Percentiles rank a stretch among this genome's conserved stretches.
phyloP scores from a whole-genome alignment of 2,329 filamentous ascomycete species.

The Alternaria longipes region DNA sequence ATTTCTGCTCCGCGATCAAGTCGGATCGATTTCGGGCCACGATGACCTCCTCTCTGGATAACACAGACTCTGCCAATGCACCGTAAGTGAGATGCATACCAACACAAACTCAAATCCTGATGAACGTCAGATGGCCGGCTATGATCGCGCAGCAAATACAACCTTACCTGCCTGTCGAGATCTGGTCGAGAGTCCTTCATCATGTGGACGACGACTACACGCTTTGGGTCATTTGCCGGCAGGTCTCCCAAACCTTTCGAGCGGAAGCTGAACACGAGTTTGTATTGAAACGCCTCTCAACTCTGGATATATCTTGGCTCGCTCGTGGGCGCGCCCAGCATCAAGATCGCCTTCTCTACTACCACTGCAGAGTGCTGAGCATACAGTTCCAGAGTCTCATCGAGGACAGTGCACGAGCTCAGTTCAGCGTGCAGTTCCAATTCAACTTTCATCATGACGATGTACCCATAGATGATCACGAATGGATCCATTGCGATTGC shows the following conservation, averaged over 20 bases:
- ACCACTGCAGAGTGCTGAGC: too few species aligned
- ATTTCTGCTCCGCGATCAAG: too few species aligned
- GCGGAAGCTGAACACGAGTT: slow-evolving; percentile 12
- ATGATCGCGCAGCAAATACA: not conserved
- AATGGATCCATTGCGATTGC: not conserved
- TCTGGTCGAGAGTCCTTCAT: slow-evolving; percentile 7
- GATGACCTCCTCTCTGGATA: not conserved
- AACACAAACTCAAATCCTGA: not conserved
- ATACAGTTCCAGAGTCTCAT: not conserved
- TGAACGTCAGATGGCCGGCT: not conserved
- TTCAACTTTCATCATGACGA: not conserved
- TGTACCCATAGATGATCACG: not conserved
- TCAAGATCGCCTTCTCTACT: not conserved
- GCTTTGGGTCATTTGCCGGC: slow-evolving; percentile 14
- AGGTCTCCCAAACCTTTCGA: not conserved
- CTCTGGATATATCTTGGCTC: not conserved
- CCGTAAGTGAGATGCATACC: not conserved
- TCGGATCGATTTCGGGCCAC: not conserved
- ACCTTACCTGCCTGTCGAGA: slow-evolving; percentile 6
- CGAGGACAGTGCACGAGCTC: not conserved
- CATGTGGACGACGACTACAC: slow-evolving; percentile 12
- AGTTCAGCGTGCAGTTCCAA: not conserved
- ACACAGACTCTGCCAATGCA: not conserved
- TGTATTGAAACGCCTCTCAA: not conserved
- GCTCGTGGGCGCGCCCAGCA: not conserved